A percentile compares a stretch with the other conserved stretches of the same genome.
phyloP scores from a whole-genome alignment of 208 protist species.

The Leishmania arabica region DNA sequence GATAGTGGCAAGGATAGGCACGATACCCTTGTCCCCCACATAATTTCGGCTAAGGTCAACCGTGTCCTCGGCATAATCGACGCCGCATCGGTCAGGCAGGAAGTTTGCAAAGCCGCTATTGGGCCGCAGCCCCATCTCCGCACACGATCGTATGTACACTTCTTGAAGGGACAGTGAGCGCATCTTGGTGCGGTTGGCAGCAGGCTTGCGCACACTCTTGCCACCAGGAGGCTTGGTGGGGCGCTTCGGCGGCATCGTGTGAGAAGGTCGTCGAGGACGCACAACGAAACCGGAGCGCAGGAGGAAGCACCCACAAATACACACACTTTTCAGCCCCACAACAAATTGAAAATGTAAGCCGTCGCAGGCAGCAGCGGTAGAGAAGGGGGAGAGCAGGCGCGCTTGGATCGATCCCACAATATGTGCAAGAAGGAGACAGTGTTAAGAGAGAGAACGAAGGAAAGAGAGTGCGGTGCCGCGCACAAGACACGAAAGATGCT shows the following conservation, averaged over 20 bases:
- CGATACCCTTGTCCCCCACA: constrained; percentile 84
- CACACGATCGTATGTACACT: constrained; percentile 78
- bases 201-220: constrained; percentile 30
- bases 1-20: constrained; percentile 67
- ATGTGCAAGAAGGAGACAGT: background rate
- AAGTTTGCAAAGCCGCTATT: constrained; percentile 74
- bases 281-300: background rate
- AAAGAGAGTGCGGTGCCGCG: background rate
- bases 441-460: background rate
- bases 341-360: background rate
- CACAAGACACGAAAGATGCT: background rate
- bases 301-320: background rate
- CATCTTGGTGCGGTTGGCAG: constrained; percentile 3
- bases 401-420: background rate
- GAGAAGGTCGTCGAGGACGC: background rate
- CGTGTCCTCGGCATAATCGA: constrained; percentile 24
- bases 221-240: constrained; percentile 8
- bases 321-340: background rate
- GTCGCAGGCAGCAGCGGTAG: background rate
- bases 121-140: constrained; percentile 60
- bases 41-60: constrained; percentile 89
- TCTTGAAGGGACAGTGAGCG: constrained; percentile 60
- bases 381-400: background rate
- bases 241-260: constrained; percentile 28
- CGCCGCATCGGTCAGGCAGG: constrained; percentile 54